phyloP scores from a whole-genome alignment of 2,329 filamentous ascomycete species.

The Cladophialophora psammophila region DNA sequence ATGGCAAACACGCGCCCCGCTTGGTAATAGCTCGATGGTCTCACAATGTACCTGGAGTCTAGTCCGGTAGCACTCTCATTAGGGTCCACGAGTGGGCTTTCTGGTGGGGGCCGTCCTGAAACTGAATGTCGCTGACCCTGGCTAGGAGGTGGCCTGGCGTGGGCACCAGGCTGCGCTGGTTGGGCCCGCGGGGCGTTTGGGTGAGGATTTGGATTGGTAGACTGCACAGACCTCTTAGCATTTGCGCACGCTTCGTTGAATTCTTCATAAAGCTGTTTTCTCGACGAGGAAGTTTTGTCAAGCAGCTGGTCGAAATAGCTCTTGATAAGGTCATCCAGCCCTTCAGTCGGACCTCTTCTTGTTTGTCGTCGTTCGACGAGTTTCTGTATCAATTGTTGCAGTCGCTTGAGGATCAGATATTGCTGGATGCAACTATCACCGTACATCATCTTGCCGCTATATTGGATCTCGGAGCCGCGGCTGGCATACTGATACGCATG shows the following conservation, averaged over 20 bases:
- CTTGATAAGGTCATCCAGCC: not conserved
- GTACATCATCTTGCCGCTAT: not conserved
- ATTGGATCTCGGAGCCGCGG: not conserved
- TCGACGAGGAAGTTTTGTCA: not conserved
- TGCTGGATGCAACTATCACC: not conserved
- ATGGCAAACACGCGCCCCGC: slow-evolving; percentile 11
- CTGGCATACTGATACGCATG: not conserved
- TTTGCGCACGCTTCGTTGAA: not conserved
- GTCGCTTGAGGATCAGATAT: not conserved
- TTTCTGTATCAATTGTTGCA: not conserved
- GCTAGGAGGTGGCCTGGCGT: not conserved
- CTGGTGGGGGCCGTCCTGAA: not conserved
- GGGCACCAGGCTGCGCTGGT: not conserved
- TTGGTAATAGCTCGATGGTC: slow-evolving; percentile 3
- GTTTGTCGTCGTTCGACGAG: not conserved
- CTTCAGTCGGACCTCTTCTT: not conserved
- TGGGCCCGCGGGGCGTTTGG: not conserved
- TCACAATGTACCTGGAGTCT: not conserved
- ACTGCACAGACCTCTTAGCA: not conserved
- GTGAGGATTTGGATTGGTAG: not conserved
- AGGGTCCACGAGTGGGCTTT: not conserved
- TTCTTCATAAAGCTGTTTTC: not conserved
- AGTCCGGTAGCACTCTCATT: not conserved
- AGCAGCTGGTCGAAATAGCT: not conserved
- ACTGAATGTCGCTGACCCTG: not conserved